phyloP scores from a whole-genome alignment of 805 yeast species.

The Wickerhamomyces strasburgensis region DNA sequence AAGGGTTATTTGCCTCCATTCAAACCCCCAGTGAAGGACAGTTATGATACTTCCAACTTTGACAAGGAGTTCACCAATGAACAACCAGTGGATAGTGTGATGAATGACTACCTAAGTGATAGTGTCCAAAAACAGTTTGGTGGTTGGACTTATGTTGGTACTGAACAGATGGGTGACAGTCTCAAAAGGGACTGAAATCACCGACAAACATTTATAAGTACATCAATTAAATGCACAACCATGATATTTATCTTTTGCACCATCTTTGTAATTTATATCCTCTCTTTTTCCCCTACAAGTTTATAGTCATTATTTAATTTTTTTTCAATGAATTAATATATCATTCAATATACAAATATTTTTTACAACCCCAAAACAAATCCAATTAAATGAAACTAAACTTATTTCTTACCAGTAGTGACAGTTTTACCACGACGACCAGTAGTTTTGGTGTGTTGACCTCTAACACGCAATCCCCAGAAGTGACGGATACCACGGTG shows the following conservation, averaged over 20 bases:
- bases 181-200: conserved; percentile 4
- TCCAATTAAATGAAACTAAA: conserved; percentile 1
- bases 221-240: too few species aligned
- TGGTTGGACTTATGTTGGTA: conserved; percentile 95
- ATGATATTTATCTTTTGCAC: too few species aligned
- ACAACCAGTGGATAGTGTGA: conserved; percentile 91
- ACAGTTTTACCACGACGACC: conserved; percentile 77
- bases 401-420: conserved; percentile 12
- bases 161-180: conserved; percentile 38
- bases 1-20: conserved; percentile 94
- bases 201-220: too few species aligned
- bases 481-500: conserved; percentile 99
- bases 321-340: background rate
- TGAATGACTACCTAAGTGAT: conserved; percentile 85
- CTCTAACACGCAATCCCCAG: conserved; percentile 99
- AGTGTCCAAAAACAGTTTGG: conserved; percentile 97
- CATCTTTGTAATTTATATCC: too few species aligned
- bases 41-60: conserved; percentile 88
- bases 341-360: conserved; percentile 15
- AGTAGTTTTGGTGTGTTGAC: conserved; percentile 99
- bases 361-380: conserved; percentile 5
- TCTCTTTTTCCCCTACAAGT: too few species aligned
- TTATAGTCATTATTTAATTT: too few species aligned
- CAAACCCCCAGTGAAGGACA: conserved; percentile 83
- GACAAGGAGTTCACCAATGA: conserved; percentile 90